phyloP scores from a whole-genome alignment of 1,284 basidiomycete genomes.

The Ceratobasidium sp. region DNA sequence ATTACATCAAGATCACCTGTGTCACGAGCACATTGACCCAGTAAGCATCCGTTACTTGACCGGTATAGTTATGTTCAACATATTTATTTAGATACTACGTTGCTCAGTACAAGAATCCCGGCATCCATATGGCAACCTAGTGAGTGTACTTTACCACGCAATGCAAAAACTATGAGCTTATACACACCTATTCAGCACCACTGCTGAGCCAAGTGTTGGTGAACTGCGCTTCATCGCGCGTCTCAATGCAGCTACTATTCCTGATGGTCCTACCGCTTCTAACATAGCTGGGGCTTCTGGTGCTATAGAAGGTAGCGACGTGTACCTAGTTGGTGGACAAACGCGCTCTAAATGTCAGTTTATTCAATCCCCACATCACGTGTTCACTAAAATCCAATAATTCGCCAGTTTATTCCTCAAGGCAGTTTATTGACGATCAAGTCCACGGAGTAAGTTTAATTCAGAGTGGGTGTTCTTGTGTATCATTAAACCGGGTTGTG shows the following conservation, averaged over 20 bases:
- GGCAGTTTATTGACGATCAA: conserved; percentile 46
- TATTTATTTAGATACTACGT: conserved; percentile 38
- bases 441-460: conserved; percentile 42
- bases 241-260: conserved; percentile 58
- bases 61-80: not conserved
- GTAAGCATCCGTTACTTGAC: not conserved
- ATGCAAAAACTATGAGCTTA: not conserved
- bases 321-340: conserved; percentile 40
- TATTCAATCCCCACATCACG: no score
- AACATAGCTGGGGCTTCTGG: conserved; percentile 53
- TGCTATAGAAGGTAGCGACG: conserved; percentile 47
- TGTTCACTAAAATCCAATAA: not conserved
- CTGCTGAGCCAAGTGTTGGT: conserved; percentile 59
- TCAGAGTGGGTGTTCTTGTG: not conserved
- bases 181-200: conserved; percentile 17
- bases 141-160: not conserved
- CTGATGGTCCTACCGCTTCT: conserved; percentile 58
- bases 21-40: conserved; percentile 44
- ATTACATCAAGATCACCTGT: conserved; percentile 42
- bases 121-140: conserved; percentile 48
- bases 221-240: conserved; percentile 65
- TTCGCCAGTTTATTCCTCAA: conserved; percentile 35
- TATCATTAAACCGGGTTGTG: not conserved
- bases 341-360: conserved; percentile 45
- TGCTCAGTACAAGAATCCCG: conserved; percentile 42